Conservation (phyloP, 352 stramenopile genomes). For the Phytophthora ramorum region DNA sequence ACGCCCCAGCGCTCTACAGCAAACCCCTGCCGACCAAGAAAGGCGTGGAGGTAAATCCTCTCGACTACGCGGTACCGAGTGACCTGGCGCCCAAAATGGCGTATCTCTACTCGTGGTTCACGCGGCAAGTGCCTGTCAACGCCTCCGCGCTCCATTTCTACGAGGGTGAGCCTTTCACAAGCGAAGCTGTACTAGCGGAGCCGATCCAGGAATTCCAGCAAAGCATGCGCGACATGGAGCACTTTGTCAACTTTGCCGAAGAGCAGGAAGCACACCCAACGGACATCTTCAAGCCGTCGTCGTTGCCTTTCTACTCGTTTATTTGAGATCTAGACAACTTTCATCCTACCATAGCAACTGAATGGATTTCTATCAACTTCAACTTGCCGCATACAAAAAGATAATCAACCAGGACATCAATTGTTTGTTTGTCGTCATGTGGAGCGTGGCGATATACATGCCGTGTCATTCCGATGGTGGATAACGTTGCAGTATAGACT, state of each 20-base stretch:
- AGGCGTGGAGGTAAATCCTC: slow-evolving; percentile 32
- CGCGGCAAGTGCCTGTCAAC: slow-evolving; percentile 28
- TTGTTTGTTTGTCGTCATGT: no score
- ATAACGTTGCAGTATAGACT: no score
- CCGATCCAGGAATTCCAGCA: slow-evolving; percentile 39
- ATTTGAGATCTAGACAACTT: slow-evolving; percentile 14
- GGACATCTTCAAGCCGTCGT: slow-evolving; percentile 39
- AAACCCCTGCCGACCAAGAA: slow-evolving; percentile 38
- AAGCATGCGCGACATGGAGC: slow-evolving; percentile 37
- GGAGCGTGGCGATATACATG: no score
- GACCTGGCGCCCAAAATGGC: slow-evolving; percentile 28
- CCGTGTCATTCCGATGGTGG: no score
- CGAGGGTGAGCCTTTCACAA: slow-evolving; percentile 32
- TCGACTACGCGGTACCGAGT: slow-evolving; percentile 54
- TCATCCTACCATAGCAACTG: no score
- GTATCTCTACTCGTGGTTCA: slow-evolving; percentile 42
- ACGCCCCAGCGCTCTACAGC: slow-evolving; percentile 39
- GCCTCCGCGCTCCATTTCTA: slow-evolving; percentile 27
- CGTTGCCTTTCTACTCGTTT: slow-evolving; percentile 41
- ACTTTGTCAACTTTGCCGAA: slow-evolving; percentile 74
- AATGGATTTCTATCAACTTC: slow-evolving; percentile 2
- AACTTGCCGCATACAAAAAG: slow-evolving; percentile 13
- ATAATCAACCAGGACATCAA: not conserved
- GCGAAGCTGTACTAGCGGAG: slow-evolving; percentile 17
- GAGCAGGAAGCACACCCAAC: slow-evolving; percentile 90